phyloP scores from a whole-genome alignment of 192 early-diverging fungal genomes.

The Umbelopsis sp. region DNA sequence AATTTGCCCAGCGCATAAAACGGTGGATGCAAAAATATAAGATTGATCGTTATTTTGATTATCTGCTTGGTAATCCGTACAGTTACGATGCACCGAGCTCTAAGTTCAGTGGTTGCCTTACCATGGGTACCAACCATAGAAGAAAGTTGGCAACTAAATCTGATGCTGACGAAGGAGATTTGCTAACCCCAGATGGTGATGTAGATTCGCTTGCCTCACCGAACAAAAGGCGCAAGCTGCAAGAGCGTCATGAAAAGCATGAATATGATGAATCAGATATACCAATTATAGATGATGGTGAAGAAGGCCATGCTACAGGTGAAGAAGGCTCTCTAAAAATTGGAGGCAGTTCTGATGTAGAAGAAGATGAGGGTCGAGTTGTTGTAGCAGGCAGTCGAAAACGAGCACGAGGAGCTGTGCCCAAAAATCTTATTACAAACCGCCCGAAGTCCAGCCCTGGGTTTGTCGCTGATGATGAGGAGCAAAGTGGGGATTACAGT shows the following conservation, averaged over 20 bases:
- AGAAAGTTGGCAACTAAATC: slow-evolving; percentile 10
- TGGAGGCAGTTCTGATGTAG: slow-evolving; percentile 17
- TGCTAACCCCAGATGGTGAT: slow-evolving; percentile 7
- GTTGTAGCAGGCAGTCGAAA: slow-evolving; percentile 28
- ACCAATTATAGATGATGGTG: slow-evolving; percentile 14
- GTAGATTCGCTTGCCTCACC: not conserved
- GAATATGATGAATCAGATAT: slow-evolving; percentile 20
- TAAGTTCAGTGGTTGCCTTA: slow-evolving; percentile 39
- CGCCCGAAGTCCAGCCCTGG: slow-evolving; percentile 18
- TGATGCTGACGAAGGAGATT: slow-evolving; percentile 14
- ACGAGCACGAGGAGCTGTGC: slow-evolving; percentile 12
- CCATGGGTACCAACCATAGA: slow-evolving; percentile 44
- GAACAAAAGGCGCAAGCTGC: slow-evolving; percentile 5
- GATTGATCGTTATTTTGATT: slow-evolving; percentile 46
- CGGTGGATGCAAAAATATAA: slow-evolving; percentile 48
- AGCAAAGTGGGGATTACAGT: slow-evolving; percentile 3
- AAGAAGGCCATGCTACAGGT: slow-evolving; percentile 14
- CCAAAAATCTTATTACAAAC: not conserved
- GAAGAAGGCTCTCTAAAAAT: slow-evolving; percentile 8
- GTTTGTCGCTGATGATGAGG: slow-evolving; percentile 6
- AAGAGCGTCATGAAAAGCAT: not conserved
- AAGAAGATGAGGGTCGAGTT: slow-evolving; percentile 4
- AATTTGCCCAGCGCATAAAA: slow-evolving; percentile 46
- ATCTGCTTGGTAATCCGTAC: slow-evolving; percentile 37
- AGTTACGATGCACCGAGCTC: slow-evolving; percentile 30